A percentile compares a stretch with the other conserved stretches of the same genome.
phyloP scores from a whole-genome alignment of 2,329 filamentous ascomycete genomes.

The Lomentospora prolificans region DNA sequence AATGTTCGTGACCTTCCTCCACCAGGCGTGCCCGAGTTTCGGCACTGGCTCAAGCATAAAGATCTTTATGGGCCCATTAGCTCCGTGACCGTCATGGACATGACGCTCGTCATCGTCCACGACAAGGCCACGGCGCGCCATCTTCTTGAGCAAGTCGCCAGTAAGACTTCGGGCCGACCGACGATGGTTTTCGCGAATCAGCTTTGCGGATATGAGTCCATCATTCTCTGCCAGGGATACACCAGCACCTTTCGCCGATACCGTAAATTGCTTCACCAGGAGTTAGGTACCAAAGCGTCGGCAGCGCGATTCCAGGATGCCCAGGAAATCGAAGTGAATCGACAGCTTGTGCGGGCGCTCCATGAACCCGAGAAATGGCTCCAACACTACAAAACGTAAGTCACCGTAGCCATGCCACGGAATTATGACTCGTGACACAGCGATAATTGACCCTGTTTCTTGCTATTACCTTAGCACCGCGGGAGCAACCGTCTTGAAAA shows the following conservation, averaged over 20 bases:
- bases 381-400: not conserved
- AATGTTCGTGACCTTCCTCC: slow-evolving; percentile 36
- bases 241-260: not conserved
- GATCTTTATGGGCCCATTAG: slow-evolving; percentile 21
- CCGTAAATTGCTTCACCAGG: not conserved
- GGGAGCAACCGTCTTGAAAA: not conserved
- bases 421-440: not conserved
- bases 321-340: not conserved
- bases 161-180: not conserved
- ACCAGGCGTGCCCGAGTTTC: slow-evolving; percentile 18
- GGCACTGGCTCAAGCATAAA: slow-evolving; percentile 26
- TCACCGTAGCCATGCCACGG: no score
- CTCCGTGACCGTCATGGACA: slow-evolving; percentile 16
- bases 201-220: not conserved
- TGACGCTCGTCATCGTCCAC: slow-evolving; percentile 30
- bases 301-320: not conserved
- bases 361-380: not conserved
- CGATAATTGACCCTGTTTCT: not conserved
- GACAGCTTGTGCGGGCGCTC: not conserved
- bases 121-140: slow-evolving; percentile 24
- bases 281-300: not conserved
- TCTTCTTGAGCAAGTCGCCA: slow-evolving; percentile 22
- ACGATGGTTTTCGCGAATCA: not conserved
- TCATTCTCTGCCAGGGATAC: not conserved
- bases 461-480: not conserved